Conservation (phyloP, 768 basidiomycete species). For the Strobilomyces confusus region DNA sequence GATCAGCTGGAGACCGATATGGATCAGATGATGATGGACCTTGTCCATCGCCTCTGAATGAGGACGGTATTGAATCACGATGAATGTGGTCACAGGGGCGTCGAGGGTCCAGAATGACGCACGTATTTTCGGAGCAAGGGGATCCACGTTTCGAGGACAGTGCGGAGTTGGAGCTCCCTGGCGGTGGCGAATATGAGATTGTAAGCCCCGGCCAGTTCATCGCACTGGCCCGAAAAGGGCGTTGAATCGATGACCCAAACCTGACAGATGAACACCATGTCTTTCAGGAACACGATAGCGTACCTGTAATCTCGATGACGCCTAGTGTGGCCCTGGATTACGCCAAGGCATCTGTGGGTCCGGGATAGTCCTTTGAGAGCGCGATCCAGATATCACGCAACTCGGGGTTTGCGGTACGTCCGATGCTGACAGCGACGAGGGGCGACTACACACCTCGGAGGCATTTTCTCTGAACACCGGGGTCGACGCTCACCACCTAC, state of each 20-base stretch:
- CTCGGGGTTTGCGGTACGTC: slow-evolving; percentile 24
- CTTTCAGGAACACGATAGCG: background rate
- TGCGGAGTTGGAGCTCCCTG: slow-evolving; percentile 48
- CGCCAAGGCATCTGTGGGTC: slow-evolving; percentile 51
- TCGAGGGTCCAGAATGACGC: slow-evolving; percentile 11
- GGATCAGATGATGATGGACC: slow-evolving; percentile 44
- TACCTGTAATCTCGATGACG: slow-evolving; percentile 70
- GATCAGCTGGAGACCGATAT: slow-evolving; percentile 53
- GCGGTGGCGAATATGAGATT: slow-evolving; percentile 50
- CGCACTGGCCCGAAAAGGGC: slow-evolving; percentile 44
- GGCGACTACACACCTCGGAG: slow-evolving; percentile 36
- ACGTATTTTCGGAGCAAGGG: slow-evolving; percentile 52
- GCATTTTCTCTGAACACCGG: slow-evolving; percentile 63
- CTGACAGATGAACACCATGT: slow-evolving; percentile 25
- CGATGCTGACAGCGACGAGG: background rate
- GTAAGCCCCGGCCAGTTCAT: slow-evolving; percentile 56
- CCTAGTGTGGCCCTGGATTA: slow-evolving; percentile 69
- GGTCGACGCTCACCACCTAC: slow-evolving; percentile 38
- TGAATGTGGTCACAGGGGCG: slow-evolving; percentile 1
- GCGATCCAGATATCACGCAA: slow-evolving; percentile 43
- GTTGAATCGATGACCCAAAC: slow-evolving; percentile 55
- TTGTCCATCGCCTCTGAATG: slow-evolving; percentile 41
- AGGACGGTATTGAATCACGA: slow-evolving; percentile 36
- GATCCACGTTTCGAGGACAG: slow-evolving; percentile 56
- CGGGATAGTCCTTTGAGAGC: slow-evolving; percentile 19